Evolutionary conservation across 1,139 yeast species (phyloP), one percentile per base, ranked within the genome.

Genomic region (Lodderomyces parapsilosis): DNA sequence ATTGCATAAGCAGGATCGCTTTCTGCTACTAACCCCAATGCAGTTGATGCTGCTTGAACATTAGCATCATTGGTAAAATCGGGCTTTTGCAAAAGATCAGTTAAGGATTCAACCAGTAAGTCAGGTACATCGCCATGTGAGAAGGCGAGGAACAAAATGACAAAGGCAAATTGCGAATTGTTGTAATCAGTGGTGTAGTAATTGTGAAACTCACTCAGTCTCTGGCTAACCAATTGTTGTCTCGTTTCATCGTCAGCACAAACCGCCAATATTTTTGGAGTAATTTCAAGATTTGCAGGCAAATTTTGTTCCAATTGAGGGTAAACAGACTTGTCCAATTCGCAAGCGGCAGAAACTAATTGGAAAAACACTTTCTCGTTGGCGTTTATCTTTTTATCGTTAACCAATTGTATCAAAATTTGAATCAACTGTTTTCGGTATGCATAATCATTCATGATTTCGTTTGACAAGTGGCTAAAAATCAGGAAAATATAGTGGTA

Each of bases 41-140:
- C 69, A 38, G 72, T 70, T 0, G 86, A 77, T 1, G 83, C 71
- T 6, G 78, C 77, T 17, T 64, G 49, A 43, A 69, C 69, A 8
- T 75, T 58, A 6, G 60, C 58, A 14, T 71, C 78, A 38, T 76
- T 75, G 38, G 52, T 54, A 27, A 48, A 38, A 7, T 34, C 22
- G 6, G 36, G 36, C 19, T 44, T 41, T n/a, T 44, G 41, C 17
- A 49, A 38, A 33, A 51, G 43, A 2, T 31, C 41, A 24, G 44
- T 44, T 11, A 51, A 41, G 8, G 42, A 38, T 23, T 41, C 40
- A 19, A 45, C 38, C 15, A 40, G 40, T 11, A 50, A 39, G 13
- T 44, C 51, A 8, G 32, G 30, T 11, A 45, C 28, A n/a, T 43
- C 45, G 13, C 36, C 41, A 30, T 43, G 39, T 5, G 76, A 75